Conservation (phyloP, 345 rosid genomes). For the Bretschneidera sinensis region DNA sequence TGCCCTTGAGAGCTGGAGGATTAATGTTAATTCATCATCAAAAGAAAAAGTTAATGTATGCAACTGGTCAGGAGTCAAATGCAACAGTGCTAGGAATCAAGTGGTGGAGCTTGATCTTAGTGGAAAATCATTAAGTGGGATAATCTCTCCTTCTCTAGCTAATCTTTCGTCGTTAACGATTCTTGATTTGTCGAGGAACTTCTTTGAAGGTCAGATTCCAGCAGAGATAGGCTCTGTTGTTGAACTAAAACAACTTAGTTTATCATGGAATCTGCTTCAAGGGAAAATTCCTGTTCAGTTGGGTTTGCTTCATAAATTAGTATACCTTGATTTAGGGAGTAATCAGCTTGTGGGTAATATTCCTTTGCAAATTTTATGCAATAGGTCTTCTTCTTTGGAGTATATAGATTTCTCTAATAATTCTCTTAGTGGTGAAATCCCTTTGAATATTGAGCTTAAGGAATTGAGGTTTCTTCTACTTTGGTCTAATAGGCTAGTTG, state of each 20-base stretch:
- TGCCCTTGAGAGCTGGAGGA: constrained; percentile 53
- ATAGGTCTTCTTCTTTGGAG: constrained; percentile 45
- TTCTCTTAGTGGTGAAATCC: constrained; percentile 57
- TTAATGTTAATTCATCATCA: too few species aligned
- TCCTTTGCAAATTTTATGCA: constrained; percentile 60
- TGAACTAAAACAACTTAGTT: constrained; percentile 49
- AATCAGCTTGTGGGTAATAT: constrained; percentile 54
- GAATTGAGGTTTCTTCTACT: constrained; percentile 60
- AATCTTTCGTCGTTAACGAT: constrained; percentile 55
- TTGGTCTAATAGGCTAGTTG: constrained; percentile 70
- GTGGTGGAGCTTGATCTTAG: constrained; percentile 54
- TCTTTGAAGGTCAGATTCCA: constrained; percentile 63
- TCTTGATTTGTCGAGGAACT: constrained; percentile 76
- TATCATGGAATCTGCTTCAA: constrained; percentile 62
- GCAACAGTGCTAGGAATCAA: constrained; percentile 43
- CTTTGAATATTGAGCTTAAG: constrained; percentile 38
- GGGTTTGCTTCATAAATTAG: constrained; percentile 40
- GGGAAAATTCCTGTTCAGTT: constrained; percentile 59
- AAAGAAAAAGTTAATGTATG: constrained; percentile 49
- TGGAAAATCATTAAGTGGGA: constrained; percentile 52
- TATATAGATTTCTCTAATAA: constrained; percentile 83
- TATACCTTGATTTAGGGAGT: constrained; percentile 56
- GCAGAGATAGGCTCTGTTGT: constrained; percentile 46
- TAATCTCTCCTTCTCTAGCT: constrained; percentile 48
- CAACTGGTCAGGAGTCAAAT: constrained; percentile 66